A percentile compares a stretch with the other conserved stretches of the same genome.
Conservation (phyloP, 2,329 filamentous ascomycete species). For the Cladosporium sp. region DNA sequence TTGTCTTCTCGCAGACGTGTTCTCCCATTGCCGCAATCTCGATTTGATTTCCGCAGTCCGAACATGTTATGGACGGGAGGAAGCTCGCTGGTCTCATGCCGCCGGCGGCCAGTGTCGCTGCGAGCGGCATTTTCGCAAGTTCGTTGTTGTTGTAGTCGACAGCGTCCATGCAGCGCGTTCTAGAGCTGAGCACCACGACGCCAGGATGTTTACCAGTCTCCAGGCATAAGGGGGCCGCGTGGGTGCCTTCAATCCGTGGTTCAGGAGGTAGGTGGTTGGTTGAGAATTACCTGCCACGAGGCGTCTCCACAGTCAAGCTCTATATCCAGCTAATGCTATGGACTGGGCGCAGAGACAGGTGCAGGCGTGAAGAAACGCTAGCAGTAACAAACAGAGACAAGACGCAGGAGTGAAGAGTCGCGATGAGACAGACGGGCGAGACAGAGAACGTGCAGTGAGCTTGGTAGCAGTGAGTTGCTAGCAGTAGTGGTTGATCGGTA, state of each 20-base stretch:
- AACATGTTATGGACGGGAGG: slow-evolving; percentile 85
- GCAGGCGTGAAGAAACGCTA: slow-evolving; percentile 20
- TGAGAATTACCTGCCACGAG: slow-evolving; percentile 14
- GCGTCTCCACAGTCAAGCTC: not conserved
- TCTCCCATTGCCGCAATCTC: slow-evolving; percentile 85
- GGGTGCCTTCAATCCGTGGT: not conserved
- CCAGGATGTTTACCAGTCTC: slow-evolving; percentile 11
- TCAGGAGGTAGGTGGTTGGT: slow-evolving; percentile 18
- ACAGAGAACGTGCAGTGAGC: slow-evolving; percentile 11
- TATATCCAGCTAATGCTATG: slow-evolving; percentile 17
- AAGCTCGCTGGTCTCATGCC: slow-evolving; percentile 64
- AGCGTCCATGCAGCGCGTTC: slow-evolving; percentile 10
- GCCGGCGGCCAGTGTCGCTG: slow-evolving; percentile 28
- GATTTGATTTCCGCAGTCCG: slow-evolving; percentile 72
- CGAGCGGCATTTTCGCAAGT: slow-evolving; percentile 30
- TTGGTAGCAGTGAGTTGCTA: not conserved
- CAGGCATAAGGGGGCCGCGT: slow-evolving; percentile 14
- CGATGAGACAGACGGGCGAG: not conserved
- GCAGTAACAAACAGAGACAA: slow-evolving; percentile 16
- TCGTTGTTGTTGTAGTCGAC: not conserved
- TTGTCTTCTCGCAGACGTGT: slow-evolving; percentile 61
- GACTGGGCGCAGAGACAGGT: slow-evolving; percentile 5
- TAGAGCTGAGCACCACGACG: slow-evolving; percentile 7
- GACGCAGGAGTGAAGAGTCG: slow-evolving; percentile 18
- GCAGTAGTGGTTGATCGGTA: not conserved